A percentile compares a stretch with the other conserved stretches of the same genome.
These are phyloP conservation scores for Penicillium thymicola DNA, from an alignment of 2,329 filamentous ascomycete species.

Conservation along the genomic window DNA sequence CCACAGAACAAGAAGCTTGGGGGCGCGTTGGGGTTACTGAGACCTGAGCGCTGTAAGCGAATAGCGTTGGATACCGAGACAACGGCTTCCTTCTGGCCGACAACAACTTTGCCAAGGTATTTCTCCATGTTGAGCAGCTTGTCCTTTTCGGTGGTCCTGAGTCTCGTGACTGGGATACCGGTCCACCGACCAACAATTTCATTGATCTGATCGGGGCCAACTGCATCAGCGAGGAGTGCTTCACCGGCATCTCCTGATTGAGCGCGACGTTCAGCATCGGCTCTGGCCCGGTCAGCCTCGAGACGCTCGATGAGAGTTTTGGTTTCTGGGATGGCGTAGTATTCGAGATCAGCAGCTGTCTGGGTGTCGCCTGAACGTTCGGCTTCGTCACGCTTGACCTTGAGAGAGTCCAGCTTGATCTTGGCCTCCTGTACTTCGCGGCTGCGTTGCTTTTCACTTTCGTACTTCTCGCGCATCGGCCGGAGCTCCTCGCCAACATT, in stretches of 20 bases:
- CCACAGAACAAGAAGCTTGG: conserved; percentile 99
- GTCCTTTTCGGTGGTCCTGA: conserved; percentile 95
- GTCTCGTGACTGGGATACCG: conserved; percentile 91
- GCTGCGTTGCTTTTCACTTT: conserved; percentile 85
- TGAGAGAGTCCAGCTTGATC: conserved; percentile 86
- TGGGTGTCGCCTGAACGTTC: conserved; percentile 79
- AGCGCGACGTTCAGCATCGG: conserved; percentile 64
- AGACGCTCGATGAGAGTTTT: conserved; percentile 74
- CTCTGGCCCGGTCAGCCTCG: conserved; percentile 73
- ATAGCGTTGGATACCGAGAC: conserved; percentile 93
- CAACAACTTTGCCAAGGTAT: conserved; percentile 75
- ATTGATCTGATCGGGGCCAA: conserved; percentile 97
- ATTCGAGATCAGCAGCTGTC: conserved; percentile 89
- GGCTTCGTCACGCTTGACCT: conserved; percentile 91
- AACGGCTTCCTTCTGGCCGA: conserved; percentile 93
- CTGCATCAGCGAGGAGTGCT: conserved; percentile 82
- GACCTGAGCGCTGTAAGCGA: conserved; percentile 86
- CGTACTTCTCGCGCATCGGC: conserved; percentile 91
- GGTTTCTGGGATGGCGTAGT: conserved; percentile 95
- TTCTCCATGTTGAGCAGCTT: conserved; percentile 98
- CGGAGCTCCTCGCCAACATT: conserved; percentile 92
- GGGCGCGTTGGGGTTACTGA: conserved; percentile 92
- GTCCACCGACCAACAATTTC: conserved; percentile 97
- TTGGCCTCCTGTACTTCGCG: conserved; percentile 92
- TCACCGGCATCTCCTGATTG: conserved; percentile 60